These are phyloP conservation scores for Pseudoneurospora amorphoporcata DNA, from an alignment of 495 filamentous ascomycete genomes.

Conservation along the genomic window DNA sequence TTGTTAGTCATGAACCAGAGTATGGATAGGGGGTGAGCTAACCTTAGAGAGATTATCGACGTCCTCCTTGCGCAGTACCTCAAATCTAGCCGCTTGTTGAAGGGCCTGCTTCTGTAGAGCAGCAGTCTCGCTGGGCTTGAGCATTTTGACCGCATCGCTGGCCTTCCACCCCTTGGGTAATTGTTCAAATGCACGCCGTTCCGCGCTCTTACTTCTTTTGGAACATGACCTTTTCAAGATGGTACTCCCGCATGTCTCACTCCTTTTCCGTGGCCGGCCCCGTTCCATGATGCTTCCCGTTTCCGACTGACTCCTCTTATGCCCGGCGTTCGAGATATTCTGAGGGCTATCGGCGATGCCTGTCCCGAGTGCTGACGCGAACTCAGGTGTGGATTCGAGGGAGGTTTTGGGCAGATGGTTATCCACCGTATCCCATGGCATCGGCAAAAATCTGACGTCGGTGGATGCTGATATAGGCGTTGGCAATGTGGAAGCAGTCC, in stretches of 20 bases:
- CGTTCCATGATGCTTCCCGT: constrained; percentile 50
- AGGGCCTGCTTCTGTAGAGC: constrained; percentile 51
- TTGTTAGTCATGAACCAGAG: background rate
- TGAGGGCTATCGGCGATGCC: constrained; percentile 24
- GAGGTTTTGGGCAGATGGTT: constrained; percentile 1
- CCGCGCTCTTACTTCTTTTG: constrained; percentile 33
- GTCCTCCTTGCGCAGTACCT: constrained; percentile 55
- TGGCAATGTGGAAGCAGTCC: constrained; percentile 32
- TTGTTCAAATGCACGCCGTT: constrained; percentile 40
- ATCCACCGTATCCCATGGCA: constrained; percentile 33
- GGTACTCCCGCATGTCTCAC: constrained; percentile 21
- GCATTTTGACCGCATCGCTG: constrained; percentile 34
- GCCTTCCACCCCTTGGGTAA: constrained; percentile 50
- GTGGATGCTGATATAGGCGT: constrained; percentile 37
- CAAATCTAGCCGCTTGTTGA: constrained; percentile 53
- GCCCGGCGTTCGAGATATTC: constrained; percentile 7
- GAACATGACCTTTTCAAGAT: constrained; percentile 22
- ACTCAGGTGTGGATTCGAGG: constrained; percentile 11
- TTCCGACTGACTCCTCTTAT: constrained; percentile 45
- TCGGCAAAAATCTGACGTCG: constrained; percentile 31
- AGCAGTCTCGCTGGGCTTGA: constrained; percentile 42
- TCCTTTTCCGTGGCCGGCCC: constrained; percentile 44
- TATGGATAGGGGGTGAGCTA: constrained; percentile 6
- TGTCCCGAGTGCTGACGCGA: constrained; percentile 19
- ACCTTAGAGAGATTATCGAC: constrained; percentile 56